Evolutionary conservation across 2,329 filamentous ascomycete genomes (phyloP).

Genomic region (Ascocoryne sarcoides): DNA sequence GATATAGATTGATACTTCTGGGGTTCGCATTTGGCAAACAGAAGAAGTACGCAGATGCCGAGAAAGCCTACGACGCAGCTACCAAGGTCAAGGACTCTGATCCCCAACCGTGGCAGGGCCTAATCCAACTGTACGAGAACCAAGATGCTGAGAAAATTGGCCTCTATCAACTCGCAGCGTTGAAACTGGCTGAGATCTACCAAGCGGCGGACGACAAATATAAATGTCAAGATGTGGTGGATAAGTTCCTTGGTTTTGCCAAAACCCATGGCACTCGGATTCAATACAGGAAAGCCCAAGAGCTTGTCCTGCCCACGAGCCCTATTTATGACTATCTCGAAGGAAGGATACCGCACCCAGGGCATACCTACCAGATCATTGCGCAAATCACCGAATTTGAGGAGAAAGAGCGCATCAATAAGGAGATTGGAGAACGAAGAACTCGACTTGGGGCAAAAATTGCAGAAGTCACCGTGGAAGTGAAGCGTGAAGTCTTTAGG

Average conservation of each 20-base stretch:
- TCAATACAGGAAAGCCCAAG: slow-evolving; percentile 70
- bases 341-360: slow-evolving; percentile 71
- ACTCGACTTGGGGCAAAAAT: slow-evolving; percentile 80
- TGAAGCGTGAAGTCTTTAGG: slow-evolving; percentile 74
- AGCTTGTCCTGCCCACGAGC: slow-evolving; percentile 69
- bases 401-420: slow-evolving; percentile 84
- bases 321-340: slow-evolving; percentile 76
- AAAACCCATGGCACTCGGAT: slow-evolving; percentile 61
- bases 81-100: slow-evolving; percentile 64
- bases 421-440: slow-evolving; percentile 77
- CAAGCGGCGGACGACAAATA: slow-evolving; percentile 55
- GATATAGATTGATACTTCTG: slow-evolving; percentile 72
- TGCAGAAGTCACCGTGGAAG: slow-evolving; percentile 74
- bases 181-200: slow-evolving; percentile 68
- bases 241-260: slow-evolving; percentile 71
- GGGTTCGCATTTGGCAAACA: slow-evolving; percentile 78
- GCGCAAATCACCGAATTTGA: slow-evolving; percentile 77
- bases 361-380: slow-evolving; percentile 71
- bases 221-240: slow-evolving; percentile 58
- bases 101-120: slow-evolving; percentile 81
- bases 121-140: slow-evolving; percentile 78
- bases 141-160: slow-evolving; percentile 60
- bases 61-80: slow-evolving; percentile 66
- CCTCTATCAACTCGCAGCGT: slow-evolving; percentile 64
- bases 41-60: slow-evolving; percentile 61